These are phyloP conservation scores for Bisporella sp. DNA, from an alignment of 2,329 filamentous ascomycete species.

Conservation along the genomic window DNA sequence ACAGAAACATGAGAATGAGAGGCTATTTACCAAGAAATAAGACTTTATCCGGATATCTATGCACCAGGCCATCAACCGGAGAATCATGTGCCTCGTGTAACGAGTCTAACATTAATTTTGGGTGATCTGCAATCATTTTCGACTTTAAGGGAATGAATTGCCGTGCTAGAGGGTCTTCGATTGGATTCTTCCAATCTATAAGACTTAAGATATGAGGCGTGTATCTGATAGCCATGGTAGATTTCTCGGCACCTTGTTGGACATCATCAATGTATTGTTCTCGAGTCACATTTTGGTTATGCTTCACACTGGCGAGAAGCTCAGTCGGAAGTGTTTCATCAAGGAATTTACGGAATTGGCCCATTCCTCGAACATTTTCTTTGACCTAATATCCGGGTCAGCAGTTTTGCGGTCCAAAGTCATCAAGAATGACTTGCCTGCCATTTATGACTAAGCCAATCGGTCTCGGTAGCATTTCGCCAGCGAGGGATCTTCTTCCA, in stretches of 20 bases:
- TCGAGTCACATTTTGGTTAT: slow-evolving; percentile 35
- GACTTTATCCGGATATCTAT: slow-evolving; percentile 58
- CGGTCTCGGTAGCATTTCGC: slow-evolving; percentile 37
- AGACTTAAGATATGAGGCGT: slow-evolving; percentile 54
- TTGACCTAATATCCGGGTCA: slow-evolving; percentile 28
- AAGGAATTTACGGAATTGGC: slow-evolving; percentile 42
- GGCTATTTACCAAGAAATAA: slow-evolving; percentile 47
- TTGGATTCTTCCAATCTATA: slow-evolving; percentile 51
- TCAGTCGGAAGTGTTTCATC: slow-evolving; percentile 40
- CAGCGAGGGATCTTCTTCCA: slow-evolving; percentile 45
- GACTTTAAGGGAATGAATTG: slow-evolving; percentile 55
- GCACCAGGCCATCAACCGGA: slow-evolving; percentile 50
- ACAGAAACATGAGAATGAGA: neutral
- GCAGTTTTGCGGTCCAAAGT: no score
- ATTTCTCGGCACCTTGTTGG: slow-evolving; percentile 40
- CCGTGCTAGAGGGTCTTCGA: slow-evolving; percentile 50
- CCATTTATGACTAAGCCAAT: slow-evolving; percentile 49
- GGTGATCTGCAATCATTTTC: slow-evolving; percentile 45
- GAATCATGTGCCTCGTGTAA: slow-evolving; percentile 50
- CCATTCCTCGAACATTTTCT: slow-evolving; percentile 42
- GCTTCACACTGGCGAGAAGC: slow-evolving; percentile 34
- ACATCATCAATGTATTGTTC: slow-evolving; percentile 49
- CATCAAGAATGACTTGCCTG: slow-evolving; percentile 35
- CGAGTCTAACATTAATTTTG: slow-evolving; percentile 47
- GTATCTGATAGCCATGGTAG: slow-evolving; percentile 53